Conservation (phyloP, 78 protist species). For the Dictyostelium brefeldianum region DNA sequence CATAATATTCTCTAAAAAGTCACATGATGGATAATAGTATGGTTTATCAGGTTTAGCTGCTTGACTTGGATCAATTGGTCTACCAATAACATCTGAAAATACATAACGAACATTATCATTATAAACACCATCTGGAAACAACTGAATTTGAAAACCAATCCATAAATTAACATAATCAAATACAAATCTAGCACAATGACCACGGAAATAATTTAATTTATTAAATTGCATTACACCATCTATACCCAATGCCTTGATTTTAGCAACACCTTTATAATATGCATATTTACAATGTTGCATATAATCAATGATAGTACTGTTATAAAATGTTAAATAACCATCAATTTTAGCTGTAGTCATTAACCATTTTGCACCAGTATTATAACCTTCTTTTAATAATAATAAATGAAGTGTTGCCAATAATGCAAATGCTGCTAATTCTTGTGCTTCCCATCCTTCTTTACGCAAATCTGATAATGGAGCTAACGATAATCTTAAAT, state of each 20-base stretch:
- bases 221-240: constrained; percentile 10
- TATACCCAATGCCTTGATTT: not conserved
- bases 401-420: constrained; percentile 6
- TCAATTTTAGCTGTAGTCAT: not conserved
- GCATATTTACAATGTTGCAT: not conserved
- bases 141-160: not conserved
- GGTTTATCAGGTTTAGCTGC: not conserved
- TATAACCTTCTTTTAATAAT: not conserved
- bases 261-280: not conserved
- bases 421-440: not conserved
- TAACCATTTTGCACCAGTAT: not conserved
- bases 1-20: not conserved
- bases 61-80: not conserved
- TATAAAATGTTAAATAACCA: not conserved
- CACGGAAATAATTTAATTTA: not conserved
- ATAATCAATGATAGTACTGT: not conserved
- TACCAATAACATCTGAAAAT: not conserved
- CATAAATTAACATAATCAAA: constrained; percentile 9
- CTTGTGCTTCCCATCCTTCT: not conserved
- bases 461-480: not conserved
- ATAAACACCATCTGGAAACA: not conserved
- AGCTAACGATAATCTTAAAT: not conserved
- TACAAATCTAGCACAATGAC: not conserved
- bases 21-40: constrained; percentile 3
- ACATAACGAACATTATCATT: not conserved